Evolutionary conservation across 352 stramenopile species (phyloP).

Genomic region (Peronospora farinosa): DNA sequence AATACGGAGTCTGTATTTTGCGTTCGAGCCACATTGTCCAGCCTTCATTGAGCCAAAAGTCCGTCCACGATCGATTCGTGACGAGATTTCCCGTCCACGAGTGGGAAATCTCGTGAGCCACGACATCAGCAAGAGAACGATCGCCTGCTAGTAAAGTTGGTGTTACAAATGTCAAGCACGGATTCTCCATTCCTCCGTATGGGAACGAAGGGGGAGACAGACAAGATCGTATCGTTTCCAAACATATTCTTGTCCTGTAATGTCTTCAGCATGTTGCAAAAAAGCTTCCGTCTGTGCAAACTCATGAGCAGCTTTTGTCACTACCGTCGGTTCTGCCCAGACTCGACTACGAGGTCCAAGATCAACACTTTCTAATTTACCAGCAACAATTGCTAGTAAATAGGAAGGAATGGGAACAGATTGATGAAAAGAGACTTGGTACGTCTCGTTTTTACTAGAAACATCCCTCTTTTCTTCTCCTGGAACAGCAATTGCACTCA

Average conservation of each 20-base stretch:
- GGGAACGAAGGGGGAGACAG: conserved; percentile 93
- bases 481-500: conserved; percentile 73
- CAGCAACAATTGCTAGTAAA: conserved; percentile 91
- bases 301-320: conserved; percentile 89
- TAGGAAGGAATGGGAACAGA: conserved; percentile 92
- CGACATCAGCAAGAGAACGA: conserved; percentile 91
- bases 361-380: conserved; percentile 84
- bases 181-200: conserved; percentile 74
- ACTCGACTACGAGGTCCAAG: conserved; percentile 84
- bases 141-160: conserved; percentile 93
- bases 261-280: conserved; percentile 86
- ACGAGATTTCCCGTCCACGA: conserved; percentile 97
- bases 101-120: conserved; percentile 96
- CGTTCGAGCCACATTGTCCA: conserved; percentile 97
- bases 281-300: conserved; percentile 94
- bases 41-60: conserved; percentile 99
- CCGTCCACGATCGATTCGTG: conserved; percentile 92
- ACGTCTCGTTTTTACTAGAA: conserved; percentile 16
- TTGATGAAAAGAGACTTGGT: conserved; percentile 82
- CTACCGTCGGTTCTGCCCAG: conserved; percentile 92
- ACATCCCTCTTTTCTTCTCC: conserved; percentile 17
- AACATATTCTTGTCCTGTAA: conserved; percentile 89
- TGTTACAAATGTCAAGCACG: conserved; percentile 94
- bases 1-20: conserved; percentile 89
- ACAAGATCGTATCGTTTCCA: conserved; percentile 97